Conservation (phyloP, 2,329 filamentous ascomycete species). For the Aureobasidium musti region DNA sequence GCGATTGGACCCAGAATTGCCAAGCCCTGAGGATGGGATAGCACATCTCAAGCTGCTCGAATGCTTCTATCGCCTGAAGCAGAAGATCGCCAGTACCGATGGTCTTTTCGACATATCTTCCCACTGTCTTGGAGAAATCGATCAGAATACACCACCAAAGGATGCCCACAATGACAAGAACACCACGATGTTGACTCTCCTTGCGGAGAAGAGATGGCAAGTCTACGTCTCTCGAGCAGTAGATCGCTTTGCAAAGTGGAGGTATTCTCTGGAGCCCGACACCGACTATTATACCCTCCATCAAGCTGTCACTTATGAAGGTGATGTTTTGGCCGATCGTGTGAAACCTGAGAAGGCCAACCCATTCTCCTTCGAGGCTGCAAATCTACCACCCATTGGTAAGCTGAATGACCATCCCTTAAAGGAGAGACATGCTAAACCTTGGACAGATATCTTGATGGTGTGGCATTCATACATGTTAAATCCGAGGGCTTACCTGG, state of each 20-base stretch:
- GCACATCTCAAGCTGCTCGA: constrained; percentile 74
- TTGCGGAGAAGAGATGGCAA: constrained; percentile 73
- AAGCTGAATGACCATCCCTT: constrained; percentile 35
- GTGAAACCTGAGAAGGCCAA: background rate
- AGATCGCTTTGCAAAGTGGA: constrained; percentile 69
- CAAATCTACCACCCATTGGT: constrained; percentile 62
- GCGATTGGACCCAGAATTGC: background rate
- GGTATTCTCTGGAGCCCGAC: constrained; percentile 46
- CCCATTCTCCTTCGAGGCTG: constrained; percentile 36
- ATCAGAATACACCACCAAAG: background rate
- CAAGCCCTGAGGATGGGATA: constrained; percentile 59
- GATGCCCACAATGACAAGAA: constrained; percentile 41
- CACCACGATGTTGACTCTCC: constrained; percentile 48
- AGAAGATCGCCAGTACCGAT: constrained; percentile 65
- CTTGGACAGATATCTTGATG: constrained; percentile 67
- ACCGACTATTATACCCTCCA: constrained; percentile 3
- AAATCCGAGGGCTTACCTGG: constrained; percentile 71
- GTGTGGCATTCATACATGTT: constrained; percentile 79
- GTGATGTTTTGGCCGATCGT: background rate
- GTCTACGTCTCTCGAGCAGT: constrained; percentile 69
- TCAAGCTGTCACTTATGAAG: background rate
- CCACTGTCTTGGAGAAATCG: constrained; percentile 30
- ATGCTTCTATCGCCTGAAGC: constrained; percentile 66
- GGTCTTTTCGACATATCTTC: constrained; percentile 61
- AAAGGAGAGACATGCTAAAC: constrained; percentile 28